These are phyloP conservation scores for Aureobasidium sp. DNA, from an alignment of 2,329 filamentous ascomycete genomes.

Conservation along the genomic window DNA sequence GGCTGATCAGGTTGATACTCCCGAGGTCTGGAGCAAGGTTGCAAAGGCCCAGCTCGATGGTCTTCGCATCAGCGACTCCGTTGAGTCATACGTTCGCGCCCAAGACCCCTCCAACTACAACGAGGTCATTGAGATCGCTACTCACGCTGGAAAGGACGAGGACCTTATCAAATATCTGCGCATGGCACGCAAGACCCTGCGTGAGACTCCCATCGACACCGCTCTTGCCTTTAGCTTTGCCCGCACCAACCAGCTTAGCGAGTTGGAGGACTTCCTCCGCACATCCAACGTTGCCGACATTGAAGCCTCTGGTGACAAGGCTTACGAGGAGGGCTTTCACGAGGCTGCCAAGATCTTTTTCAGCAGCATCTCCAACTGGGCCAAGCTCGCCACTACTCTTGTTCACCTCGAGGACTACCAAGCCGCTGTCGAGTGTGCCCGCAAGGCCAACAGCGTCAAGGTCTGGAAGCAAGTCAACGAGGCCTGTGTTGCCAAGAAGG, in stretches of 20 bases:
- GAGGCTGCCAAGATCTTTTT: slow-evolving; percentile 99
- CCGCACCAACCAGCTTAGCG: slow-evolving; percentile 79
- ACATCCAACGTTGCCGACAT: slow-evolving; percentile 91
- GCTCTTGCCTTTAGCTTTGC: slow-evolving; percentile 90
- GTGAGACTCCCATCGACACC: slow-evolving; percentile 90
- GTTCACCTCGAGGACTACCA: slow-evolving; percentile 98
- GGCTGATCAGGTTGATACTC: slow-evolving; percentile 85
- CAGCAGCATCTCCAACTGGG: slow-evolving; percentile 98
- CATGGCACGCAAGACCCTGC: slow-evolving; percentile 95
- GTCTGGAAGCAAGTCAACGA: slow-evolving; percentile 99
- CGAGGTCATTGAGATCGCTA: slow-evolving; percentile 94
- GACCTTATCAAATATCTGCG: slow-evolving; percentile 93
- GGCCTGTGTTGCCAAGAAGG: slow-evolving; percentile 94
- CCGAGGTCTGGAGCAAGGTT: slow-evolving; percentile 97
- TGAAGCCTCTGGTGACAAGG: slow-evolving; percentile 96
- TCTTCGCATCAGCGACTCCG: slow-evolving; percentile 82
- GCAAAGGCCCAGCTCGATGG: slow-evolving; percentile 97
- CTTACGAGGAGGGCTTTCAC: slow-evolving; percentile 87
- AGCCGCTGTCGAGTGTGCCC: slow-evolving; percentile 91
- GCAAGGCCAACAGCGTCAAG: slow-evolving; percentile 98
- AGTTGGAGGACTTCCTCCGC: slow-evolving; percentile 93
- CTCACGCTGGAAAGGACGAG: slow-evolving; percentile 93
- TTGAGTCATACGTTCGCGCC: slow-evolving; percentile 96
- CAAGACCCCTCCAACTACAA: slow-evolving; percentile 86
- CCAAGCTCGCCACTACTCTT: slow-evolving; percentile 92